These are phyloP conservation scores for Xylariaceae sp. DNA, from an alignment of 2,329 filamentous ascomycete species.

Conservation along the genomic window DNA sequence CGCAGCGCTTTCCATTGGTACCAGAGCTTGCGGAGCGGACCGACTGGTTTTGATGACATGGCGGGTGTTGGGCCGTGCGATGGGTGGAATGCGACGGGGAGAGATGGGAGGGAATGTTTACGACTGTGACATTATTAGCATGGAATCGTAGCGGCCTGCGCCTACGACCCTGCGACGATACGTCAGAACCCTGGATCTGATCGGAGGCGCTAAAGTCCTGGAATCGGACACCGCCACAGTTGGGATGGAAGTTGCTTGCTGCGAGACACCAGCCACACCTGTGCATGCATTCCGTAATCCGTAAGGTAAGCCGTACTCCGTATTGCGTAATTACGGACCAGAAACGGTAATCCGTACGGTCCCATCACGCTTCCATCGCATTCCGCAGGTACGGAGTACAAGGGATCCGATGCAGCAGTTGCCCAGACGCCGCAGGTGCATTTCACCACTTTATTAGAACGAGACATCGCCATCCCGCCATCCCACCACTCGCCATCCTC, in stretches of 20 bases:
- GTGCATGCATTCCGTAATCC: neutral
- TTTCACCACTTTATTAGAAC: neutral
- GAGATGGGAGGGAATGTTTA: neutral
- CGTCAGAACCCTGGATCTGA: neutral
- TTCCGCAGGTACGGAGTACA: neutral
- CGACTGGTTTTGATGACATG: conserved; percentile 37
- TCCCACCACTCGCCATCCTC: neutral
- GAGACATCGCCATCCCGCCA: neutral
- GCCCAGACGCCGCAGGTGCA: neutral
- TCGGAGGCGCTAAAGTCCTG: neutral
- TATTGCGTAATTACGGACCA: neutral
- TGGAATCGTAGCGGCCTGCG: neutral
- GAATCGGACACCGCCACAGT: neutral
- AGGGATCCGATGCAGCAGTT: neutral
- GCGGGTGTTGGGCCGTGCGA: neutral
- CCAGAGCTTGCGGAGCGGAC: conserved; percentile 43
- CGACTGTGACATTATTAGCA: neutral
- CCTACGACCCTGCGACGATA: neutral
- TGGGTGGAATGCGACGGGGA: conserved; percentile 4
- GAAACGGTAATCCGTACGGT: too few relatives aligned
- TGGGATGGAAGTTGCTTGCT: neutral
- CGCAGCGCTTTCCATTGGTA: conserved; percentile 57
- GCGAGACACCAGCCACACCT: neutral
- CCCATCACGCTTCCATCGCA: neutral
- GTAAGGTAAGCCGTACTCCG: neutral